Evolutionary conservation across 2,329 filamentous ascomycete species (phyloP), one percentile per base, ranked within the genome.

Genomic region (Penicillium paneum): DNA sequence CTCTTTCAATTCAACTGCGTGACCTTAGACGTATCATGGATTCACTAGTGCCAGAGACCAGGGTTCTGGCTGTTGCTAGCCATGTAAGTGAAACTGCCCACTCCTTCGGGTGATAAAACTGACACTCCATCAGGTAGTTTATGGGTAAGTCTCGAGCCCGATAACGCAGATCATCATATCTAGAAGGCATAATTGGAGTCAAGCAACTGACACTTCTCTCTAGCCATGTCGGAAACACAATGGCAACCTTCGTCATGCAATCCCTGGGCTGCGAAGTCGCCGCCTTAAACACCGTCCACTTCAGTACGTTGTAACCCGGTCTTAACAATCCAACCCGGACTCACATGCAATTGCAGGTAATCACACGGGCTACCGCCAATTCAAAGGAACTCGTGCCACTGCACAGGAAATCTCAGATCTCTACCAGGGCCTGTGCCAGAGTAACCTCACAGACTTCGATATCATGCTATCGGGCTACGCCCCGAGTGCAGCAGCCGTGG

Each of bases 201-300:
- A 57, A 55, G 32, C 36, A 29, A 38, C 59, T 62, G 40, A 63
- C 47, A 50, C 40, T 38, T 17, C 11, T 34, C 34, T 26, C 59
- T 72, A 96, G 94, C 71, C 93, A 97, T 81, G 94, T 99, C 63
- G 94, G 94, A 48, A 99, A 99, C 73, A 96, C 93, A 67, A 96
- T 99, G 80, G 92, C 92, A 39, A 91, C 91, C 1, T 95, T 96
- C 69, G 90, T 92, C 62, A 88, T 99, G 81, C 93, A 99, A 74
- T 88, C 89, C 0, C 78, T 99, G 47, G 94, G 94, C 44, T 97
- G 91, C 69, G 93, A 99, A 67, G 93, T 97, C 7, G 89, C 91
- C 8, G 90, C 91, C 2, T 82, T 99, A 66, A 97, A 99, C 72
- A 99, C 94, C 0, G 94, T 99, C 7, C 89, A 99, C 67, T 99